Base-by-base conservation (phyloP, 257 asterid genomes). In the Salvia splendens region DNA sequence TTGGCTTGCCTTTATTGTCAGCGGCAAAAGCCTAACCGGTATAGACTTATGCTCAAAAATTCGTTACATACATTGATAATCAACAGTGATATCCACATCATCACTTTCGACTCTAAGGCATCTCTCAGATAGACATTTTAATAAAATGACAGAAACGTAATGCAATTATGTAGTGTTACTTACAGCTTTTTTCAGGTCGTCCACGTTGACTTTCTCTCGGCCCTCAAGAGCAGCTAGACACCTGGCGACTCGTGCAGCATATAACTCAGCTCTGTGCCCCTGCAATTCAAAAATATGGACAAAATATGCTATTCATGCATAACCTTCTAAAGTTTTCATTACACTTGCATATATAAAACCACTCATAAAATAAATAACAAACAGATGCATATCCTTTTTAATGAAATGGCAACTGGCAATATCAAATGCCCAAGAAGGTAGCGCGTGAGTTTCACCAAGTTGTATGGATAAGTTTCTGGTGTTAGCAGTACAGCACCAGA, bases 251-350 rank as follows among this genome's bases (percentile, higher is more conserved):
- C 97, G 86, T 67, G 97, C 91, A 75, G 99, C 97, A 82, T 86
- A 94, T 52, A 94, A 74, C 75, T 94, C 99, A 70, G 97, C 96
- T 78, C 99, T 86, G 79, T 94, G 99, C 68, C 99, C 99, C 99
- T 94, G 91, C 69, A 63, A 73, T 67, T 67, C 43, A 55, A 73
- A 55, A 73, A 50, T 69, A 47, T 45, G 55, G 14, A 55, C 49
- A 69, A 46, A 61, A 69, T 58, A 32, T 33, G 45, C 45, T 70
- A 24, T 17, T 68, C 47, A 28, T 16, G 36, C 20, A 35, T 50
- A 51, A 8, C 12, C 14, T 62, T 53, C 24, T 15, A 42, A 3
- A 64, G 16, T 6, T 36, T 69, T 58, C 8, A 46, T 35, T 41
- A 58, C 15, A 64, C 45, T 17, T 33, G 38, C 17, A 69, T 36